Evolutionary conservation across 495 filamentous ascomycete species (phyloP).

Genomic region (Endocarpon pusillum): DNA sequence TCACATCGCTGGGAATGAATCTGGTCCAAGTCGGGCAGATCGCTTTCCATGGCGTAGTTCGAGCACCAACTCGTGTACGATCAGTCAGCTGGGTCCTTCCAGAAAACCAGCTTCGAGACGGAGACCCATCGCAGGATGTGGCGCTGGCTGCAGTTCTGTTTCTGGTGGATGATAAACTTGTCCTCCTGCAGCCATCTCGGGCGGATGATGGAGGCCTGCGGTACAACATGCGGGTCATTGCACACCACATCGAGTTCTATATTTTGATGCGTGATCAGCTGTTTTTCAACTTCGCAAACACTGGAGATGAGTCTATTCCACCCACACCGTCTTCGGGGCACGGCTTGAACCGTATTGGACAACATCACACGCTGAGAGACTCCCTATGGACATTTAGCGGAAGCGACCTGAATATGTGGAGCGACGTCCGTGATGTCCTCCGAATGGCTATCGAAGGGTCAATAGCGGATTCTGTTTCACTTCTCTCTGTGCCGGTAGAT

Average conservation of each 20-base stretch:
- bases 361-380: constrained; percentile 47
- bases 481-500: constrained; percentile 43
- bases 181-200: constrained; percentile 71
- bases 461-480: neutral
- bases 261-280: constrained; percentile 76
- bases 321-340: constrained; percentile 34
- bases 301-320: constrained; percentile 27
- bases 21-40: constrained; percentile 90
- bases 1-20: constrained; percentile 48
- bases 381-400: constrained; percentile 95
- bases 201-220: constrained; percentile 64
- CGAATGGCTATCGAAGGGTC: constrained; percentile 28
- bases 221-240: constrained; percentile 95
- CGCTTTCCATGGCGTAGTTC: constrained; percentile 87
- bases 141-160: constrained; percentile 88
- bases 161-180: constrained; percentile 88
- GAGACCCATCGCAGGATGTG: constrained; percentile 92
- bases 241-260: constrained; percentile 91
- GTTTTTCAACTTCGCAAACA: constrained; percentile 28
- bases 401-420: constrained; percentile 62
- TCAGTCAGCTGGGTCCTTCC: constrained; percentile 92
- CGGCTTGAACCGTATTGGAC: constrained; percentile 24
- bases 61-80: constrained; percentile 80
- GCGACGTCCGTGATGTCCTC: constrained; percentile 77
- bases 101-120: constrained; percentile 74